These are phyloP conservation scores for Umbelopsis vinacea DNA, from an alignment of 192 early-diverging fungal species.

Conservation along the genomic window DNA sequence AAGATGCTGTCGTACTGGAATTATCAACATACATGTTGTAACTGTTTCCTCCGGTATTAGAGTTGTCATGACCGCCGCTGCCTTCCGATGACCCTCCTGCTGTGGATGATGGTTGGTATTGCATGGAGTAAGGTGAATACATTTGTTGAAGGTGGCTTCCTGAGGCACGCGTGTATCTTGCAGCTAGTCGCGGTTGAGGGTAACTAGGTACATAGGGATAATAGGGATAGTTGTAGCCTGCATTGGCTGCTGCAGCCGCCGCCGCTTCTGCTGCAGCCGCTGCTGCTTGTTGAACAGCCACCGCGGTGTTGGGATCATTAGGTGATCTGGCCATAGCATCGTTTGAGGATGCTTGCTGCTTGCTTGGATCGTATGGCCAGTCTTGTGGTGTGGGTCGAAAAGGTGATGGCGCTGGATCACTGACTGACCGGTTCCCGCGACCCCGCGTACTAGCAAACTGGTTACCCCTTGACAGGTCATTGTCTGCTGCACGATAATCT, in stretches of 20 bases:
- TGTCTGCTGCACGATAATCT: slow-evolving; percentile 52
- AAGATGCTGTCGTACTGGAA: background rate
- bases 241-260: slow-evolving; percentile 8
- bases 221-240: slow-evolving; percentile 17
- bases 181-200: slow-evolving; percentile 21
- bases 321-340: slow-evolving; percentile 7
- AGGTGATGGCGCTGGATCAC: slow-evolving; percentile 38
- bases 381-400: slow-evolving; percentile 18
- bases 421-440: slow-evolving; percentile 35
- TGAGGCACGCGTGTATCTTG: slow-evolving; percentile 18
- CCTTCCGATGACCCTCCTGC: background rate
- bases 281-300: background rate
- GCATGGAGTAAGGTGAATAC: slow-evolving; percentile 21
- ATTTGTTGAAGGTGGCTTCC: slow-evolving; percentile 18
- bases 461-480: slow-evolving; percentile 25
- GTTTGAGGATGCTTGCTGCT: background rate
- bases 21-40: slow-evolving; percentile 14
- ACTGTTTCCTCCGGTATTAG: background rate
- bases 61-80: background rate
- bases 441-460: slow-evolving; percentile 26
- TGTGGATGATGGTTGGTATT: background rate
- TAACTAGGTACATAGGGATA: slow-evolving; percentile 19
- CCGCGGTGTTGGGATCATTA: slow-evolving; percentile 10
- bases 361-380: slow-evolving; percentile 10
- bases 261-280: slow-evolving; percentile 8